Evolutionary conservation across 805 yeast genomes (phyloP).

Genomic region (Candida namnaoensis): DNA sequence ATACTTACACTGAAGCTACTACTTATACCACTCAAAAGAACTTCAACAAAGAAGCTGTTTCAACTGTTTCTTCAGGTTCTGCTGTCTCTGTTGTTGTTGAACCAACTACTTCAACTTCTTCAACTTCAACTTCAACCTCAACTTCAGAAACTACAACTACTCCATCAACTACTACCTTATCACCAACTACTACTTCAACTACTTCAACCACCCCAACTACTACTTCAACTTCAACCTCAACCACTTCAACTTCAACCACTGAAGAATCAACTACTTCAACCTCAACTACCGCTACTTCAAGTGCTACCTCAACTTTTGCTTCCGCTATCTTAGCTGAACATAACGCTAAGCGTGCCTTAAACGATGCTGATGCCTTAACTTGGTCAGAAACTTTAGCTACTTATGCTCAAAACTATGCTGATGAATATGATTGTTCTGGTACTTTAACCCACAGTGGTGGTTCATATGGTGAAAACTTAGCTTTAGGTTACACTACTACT

Average conservation of each 20-base stretch:
- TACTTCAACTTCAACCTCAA: slow-evolving; percentile 14
- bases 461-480: slow-evolving; percentile 75
- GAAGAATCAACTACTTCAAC: slow-evolving; percentile 9
- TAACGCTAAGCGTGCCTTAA: slow-evolving; percentile 51
- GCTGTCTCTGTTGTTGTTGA: slow-evolving; percentile 8
- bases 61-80: slow-evolving; percentile 1
- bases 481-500: slow-evolving; percentile 53
- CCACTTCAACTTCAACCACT: slow-evolving; percentile 8
- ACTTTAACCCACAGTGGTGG: slow-evolving; percentile 60
- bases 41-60: neutral
- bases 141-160: slow-evolving; percentile 3
- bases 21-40: slow-evolving; percentile 10
- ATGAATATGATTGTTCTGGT: slow-evolving; percentile 44
- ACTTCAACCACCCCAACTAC: slow-evolving; percentile 9
- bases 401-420: slow-evolving; percentile 52
- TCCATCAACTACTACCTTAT: neutral
- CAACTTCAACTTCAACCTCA: slow-evolving; percentile 9
- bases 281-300: slow-evolving; percentile 13
- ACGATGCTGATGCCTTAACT: slow-evolving; percentile 35
- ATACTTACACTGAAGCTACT: slow-evolving; percentile 12
- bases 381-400: slow-evolving; percentile 50
- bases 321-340: slow-evolving; percentile 46
- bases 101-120: slow-evolving; percentile 11
- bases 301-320: slow-evolving; percentile 16
- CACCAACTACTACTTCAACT: slow-evolving; percentile 15